Conservation (phyloP, 1,139 yeast species). For the Pichia sp. region DNA sequence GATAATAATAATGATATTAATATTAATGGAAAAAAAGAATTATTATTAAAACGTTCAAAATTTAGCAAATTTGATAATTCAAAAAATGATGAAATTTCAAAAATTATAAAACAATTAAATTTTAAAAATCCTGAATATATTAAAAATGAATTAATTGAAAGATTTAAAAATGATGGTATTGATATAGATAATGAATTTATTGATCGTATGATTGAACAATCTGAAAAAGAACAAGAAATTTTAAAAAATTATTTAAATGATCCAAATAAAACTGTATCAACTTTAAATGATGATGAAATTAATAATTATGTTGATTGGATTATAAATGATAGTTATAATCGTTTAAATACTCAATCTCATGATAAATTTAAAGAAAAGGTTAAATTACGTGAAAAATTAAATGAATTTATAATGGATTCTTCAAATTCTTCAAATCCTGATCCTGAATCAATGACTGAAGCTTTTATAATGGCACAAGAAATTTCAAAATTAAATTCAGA, state of each 20-base stretch:
- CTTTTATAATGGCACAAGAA: conserved; percentile 19
- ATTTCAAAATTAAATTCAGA: conserved; percentile 18
- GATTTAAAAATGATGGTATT: conserved; percentile 23
- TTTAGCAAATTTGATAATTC: neutral
- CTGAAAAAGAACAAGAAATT: conserved; percentile 19
- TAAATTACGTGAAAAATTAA: conserved; percentile 4
- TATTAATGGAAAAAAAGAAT: no score
- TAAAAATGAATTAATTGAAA: conserved; percentile 20
- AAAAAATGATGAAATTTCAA: conserved; percentile 11
- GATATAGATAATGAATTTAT: conserved; percentile 27
- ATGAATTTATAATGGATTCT: conserved; percentile 5
- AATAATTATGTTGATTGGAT: conserved; percentile 25
- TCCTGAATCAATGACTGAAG: conserved; percentile 18
- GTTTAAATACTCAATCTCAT: conserved; percentile 13
- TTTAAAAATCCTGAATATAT: conserved; percentile 20
- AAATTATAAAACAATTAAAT: conserved; percentile 2
- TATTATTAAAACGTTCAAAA: neutral
- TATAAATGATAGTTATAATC: conserved; percentile 20
- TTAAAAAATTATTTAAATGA: conserved; percentile 15
- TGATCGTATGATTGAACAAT: conserved; percentile 21
- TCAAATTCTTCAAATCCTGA: neutral
- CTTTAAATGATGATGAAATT: conserved; percentile 20
- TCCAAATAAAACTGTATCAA: conserved; percentile 14
- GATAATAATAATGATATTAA: neutral
- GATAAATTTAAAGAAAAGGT: conserved; percentile 2